A percentile compares a stretch with the other conserved stretches of the same genome.
These are phyloP conservation scores for Boletales sp. DNA, from an alignment of 768 basidiomycete species.

Conservation along the genomic window DNA sequence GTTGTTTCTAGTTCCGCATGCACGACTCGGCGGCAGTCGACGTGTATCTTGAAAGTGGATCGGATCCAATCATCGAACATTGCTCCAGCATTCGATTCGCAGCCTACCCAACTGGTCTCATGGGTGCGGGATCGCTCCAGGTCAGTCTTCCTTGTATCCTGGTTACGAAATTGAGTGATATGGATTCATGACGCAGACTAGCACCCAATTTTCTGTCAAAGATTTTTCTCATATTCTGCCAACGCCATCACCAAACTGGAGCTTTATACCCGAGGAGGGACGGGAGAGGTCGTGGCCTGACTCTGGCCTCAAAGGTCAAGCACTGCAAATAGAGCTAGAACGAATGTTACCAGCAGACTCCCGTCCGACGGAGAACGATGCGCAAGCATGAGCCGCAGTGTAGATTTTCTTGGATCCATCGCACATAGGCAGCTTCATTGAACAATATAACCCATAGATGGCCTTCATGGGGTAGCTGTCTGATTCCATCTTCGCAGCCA, in stretches of 20 bases:
- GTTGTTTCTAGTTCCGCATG: conserved; percentile 71
- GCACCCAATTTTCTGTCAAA: conserved; percentile 52
- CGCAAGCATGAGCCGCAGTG: background rate
- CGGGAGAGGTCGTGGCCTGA: conserved; percentile 23
- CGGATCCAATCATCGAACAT: conserved; percentile 80
- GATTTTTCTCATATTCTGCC: conserved; percentile 83
- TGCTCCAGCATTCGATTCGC: conserved; percentile 62
- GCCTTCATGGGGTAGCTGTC: background rate
- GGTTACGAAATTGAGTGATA: background rate
- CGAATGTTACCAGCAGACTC: conserved; percentile 13
- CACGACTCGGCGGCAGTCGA: conserved; percentile 65
- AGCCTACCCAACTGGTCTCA: conserved; percentile 47
- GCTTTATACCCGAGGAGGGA: conserved; percentile 11
- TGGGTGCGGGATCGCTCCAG: background rate
- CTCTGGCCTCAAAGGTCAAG: conserved; percentile 11
- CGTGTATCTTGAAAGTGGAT: conserved; percentile 62
- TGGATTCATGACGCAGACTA: conserved; percentile 18
- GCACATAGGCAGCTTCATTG: background rate
- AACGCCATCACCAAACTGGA: conserved; percentile 79
- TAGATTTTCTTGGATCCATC: too few species aligned
- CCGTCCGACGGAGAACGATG: background rate
- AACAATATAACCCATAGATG: background rate
- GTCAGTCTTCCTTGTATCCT: conserved; percentile 7
- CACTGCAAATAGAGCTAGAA: conserved; percentile 13
- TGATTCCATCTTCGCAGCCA: background rate